A percentile compares a stretch with the other conserved stretches of the same genome.
These are phyloP conservation scores for Moelleriella libera DNA, from an alignment of 2,329 filamentous ascomycete genomes.

Conservation along the genomic window DNA sequence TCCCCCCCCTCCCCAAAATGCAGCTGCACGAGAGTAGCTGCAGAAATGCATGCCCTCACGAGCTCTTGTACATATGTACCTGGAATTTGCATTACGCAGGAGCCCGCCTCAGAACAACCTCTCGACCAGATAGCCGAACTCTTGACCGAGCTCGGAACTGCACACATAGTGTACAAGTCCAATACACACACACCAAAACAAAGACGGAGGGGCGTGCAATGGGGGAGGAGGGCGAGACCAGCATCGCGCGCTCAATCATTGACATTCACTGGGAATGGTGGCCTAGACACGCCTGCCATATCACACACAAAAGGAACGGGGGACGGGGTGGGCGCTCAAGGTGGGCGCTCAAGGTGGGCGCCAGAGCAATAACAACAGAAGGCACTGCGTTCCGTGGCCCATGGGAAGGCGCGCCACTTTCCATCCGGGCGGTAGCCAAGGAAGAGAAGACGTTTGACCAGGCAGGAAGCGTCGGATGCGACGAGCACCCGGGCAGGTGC, in stretches of 20 bases:
- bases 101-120: no score
- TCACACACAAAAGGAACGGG: neutral
- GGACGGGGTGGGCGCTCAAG: no score
- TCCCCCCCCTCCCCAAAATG: no score
- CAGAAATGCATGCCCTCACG: no score
- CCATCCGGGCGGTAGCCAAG: neutral
- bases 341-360: neutral
- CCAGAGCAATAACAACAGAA: neutral
- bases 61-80: no score
- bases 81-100: no score
- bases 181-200: neutral
- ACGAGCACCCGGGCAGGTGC: neutral
- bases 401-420: neutral
- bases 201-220: neutral
- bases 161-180: no score
- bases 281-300: neutral
- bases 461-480: conserved; percentile 1
- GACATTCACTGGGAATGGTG: neutral
- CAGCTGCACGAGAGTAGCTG: no score
- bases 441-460: neutral
- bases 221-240: neutral
- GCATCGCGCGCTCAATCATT: neutral
- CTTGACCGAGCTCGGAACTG: no score
- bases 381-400: neutral
- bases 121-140: no score